Conservation (phyloP, 805 yeast species). For the Ogataea kodamae region DNA sequence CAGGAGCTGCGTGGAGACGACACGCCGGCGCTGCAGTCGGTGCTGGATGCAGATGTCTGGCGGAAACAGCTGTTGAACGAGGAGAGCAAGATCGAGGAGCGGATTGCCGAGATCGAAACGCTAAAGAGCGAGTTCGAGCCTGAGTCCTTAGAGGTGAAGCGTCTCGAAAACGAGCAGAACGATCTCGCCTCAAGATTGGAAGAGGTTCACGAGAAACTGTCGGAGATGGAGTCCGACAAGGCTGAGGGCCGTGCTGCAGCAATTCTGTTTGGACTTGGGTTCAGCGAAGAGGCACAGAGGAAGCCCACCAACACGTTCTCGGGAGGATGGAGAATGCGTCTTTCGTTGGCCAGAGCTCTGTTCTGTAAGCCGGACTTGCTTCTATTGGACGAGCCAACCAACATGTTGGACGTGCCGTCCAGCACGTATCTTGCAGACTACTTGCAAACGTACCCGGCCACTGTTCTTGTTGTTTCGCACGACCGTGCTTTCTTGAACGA, state of each 20-base stretch:
- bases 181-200: slow-evolving; percentile 77
- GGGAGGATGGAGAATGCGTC: slow-evolving; percentile 99
- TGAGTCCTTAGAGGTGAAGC: slow-evolving; percentile 67
- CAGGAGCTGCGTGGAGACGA: slow-evolving; percentile 97
- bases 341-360: slow-evolving; percentile 95
- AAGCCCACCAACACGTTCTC: slow-evolving; percentile 87
- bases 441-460: slow-evolving; percentile 84
- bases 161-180: slow-evolving; percentile 83
- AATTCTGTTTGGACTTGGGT: slow-evolving; percentile 88
- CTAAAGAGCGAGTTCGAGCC: slow-evolving; percentile 72
- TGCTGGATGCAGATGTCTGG: slow-evolving; percentile 99
- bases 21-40: slow-evolving; percentile 85
- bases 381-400: slow-evolving; percentile 96
- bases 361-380: slow-evolving; percentile 95
- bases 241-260: slow-evolving; percentile 98
- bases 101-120: slow-evolving; percentile 70
- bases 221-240: slow-evolving; percentile 94
- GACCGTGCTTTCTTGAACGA: slow-evolving; percentile 96
- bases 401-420: slow-evolving; percentile 99
- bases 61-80: slow-evolving; percentile 82
- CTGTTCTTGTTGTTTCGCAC: slow-evolving; percentile 94
- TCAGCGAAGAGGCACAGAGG: slow-evolving; percentile 80
- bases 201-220: slow-evolving; percentile 76
- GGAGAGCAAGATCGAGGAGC: slow-evolving; percentile 66
- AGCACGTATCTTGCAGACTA: slow-evolving; percentile 90